Base-by-base conservation (phyloP, 306 rosid genomes). In the Datisca glomerata region DNA sequence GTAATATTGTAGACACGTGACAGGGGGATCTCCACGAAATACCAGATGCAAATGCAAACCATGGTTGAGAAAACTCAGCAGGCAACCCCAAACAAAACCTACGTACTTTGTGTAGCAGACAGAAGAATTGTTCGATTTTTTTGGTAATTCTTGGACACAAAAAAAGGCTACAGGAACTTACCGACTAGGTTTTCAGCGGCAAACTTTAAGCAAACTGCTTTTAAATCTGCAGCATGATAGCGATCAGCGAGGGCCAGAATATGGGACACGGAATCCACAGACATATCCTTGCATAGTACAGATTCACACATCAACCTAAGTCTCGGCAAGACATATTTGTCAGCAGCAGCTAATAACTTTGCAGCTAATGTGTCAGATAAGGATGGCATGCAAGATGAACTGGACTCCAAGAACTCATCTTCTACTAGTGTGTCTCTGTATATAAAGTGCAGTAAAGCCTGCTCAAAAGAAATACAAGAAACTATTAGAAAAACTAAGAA, bases 181-280 rank as follows among this genome's bases (percentile, higher is more conserved):
- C 98, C 95, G 13, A 79, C 86, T 53, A 89, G 95, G 54, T 89
- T 89, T 58, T 84, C 98, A 27, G 95, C 91, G 22, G 91, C 65
- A 80, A 89, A 89, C 50, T 78, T 84, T 21, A 89, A 81, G 61
- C 98, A 84, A 44, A 74, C 68, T 31, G 95, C 71, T 75, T 89
- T 89, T 46, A 89, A 59, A 22, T 89, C 95, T 12, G 93, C 54
- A 14, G 95, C 95, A 33, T 67, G 79, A 68, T 74, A 68, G 34
- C 74, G 79, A 53, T 84, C 98, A 13, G 98, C 98, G 63, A 89
- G 78, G 57, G 91, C 91, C 48, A 84, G 74, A 29, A 89, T 77
- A 64, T 77, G 75, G 57, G 93, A 83, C 55, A 89, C 95, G 37
- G 95, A 84, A 53, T 80, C 78, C 24, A 84, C 81, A 25, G 95